Evolutionary conservation across 495 filamentous ascomycete species (phyloP).

Genomic region (Glarea lozoyensis): DNA sequence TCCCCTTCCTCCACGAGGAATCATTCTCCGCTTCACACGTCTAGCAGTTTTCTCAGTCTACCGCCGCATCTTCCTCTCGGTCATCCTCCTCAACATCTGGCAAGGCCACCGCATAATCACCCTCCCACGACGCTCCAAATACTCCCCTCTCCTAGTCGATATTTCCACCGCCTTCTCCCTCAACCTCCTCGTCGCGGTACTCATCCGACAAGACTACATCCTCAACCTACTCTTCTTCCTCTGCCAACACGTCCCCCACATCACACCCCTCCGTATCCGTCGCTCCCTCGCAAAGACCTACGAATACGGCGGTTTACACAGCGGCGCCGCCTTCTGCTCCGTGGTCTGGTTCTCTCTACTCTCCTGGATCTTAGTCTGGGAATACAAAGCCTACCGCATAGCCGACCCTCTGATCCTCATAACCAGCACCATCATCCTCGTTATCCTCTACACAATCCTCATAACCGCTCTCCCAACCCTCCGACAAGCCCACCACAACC

Average conservation of each 20-base stretch:
- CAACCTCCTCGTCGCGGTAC: constrained; percentile 37
- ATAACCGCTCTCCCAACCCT: constrained; percentile 41
- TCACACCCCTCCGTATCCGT: constrained; percentile 54
- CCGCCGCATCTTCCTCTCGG: constrained; percentile 11
- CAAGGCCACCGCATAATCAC: constrained; percentile 13
- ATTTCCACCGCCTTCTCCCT: constrained; percentile 32
- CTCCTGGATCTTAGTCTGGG: constrained; percentile 27
- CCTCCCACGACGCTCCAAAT: constrained; percentile 8
- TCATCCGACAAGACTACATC: constrained; percentile 67
- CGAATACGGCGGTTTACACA: constrained; percentile 70
- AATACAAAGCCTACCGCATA: constrained; percentile 36
- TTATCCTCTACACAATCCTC: constrained; percentile 34
- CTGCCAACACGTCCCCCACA: constrained; percentile 46
- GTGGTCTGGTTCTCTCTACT: constrained; percentile 58
- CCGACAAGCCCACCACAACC: constrained; percentile 47
- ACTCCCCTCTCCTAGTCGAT: constrained; percentile 14
- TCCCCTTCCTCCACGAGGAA: neutral
- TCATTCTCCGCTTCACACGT: constrained; percentile 7
- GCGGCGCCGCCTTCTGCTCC: constrained; percentile 58
- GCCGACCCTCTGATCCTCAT: constrained; percentile 17
- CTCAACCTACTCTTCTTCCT: constrained; percentile 62
- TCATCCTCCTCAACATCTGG: constrained; percentile 15
- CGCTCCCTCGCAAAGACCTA: constrained; percentile 63
- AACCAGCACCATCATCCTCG: constrained; percentile 32
- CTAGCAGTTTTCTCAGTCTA: constrained; percentile 14